Percentiles rank a stretch among this genome's conserved stretches.
Conservation (phyloP, 164 flowering plant species). For the Chloranthus sessilifolius region DNA sequence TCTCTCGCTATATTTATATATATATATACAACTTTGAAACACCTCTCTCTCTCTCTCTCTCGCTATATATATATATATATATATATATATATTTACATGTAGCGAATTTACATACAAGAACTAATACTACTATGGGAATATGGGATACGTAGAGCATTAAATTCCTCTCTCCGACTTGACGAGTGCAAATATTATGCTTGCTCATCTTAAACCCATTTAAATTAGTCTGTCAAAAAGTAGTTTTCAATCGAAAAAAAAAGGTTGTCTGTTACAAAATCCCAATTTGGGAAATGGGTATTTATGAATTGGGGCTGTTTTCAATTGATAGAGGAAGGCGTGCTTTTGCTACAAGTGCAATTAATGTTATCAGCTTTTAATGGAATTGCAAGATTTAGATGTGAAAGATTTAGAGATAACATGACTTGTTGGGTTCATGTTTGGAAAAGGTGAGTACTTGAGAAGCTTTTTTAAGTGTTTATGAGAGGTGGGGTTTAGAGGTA, state of each 20-base stretch:
- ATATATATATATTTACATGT: neutral
- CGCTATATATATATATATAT: neutral
- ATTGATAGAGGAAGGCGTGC: neutral
- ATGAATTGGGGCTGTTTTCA: neutral
- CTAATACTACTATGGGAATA: conserved; percentile 3
- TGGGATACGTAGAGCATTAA: conserved; percentile 4
- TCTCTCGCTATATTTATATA: conserved; percentile 5
- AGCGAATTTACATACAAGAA: conserved; percentile 6
- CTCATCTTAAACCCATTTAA: conserved; percentile 10
- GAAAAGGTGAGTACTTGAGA: no score
- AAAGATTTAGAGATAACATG: no score
- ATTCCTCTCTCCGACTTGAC: conserved; percentile 9
- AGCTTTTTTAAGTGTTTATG: no score
- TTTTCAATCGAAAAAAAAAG: neutral
- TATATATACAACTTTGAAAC: no score
- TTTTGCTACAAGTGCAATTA: conserved; percentile 5
- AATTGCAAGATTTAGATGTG: no score
- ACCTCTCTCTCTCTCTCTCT: conserved; percentile 2
- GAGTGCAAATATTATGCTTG: neutral
- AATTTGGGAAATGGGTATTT: conserved; percentile 2
- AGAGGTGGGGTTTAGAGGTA: no score
- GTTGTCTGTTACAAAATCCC: neutral
- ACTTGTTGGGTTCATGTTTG: no score
- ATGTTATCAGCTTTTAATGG: no score
- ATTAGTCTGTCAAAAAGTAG: neutral